Conservation (phyloP, 345 rosid species). For the Clausena lansium region DNA sequence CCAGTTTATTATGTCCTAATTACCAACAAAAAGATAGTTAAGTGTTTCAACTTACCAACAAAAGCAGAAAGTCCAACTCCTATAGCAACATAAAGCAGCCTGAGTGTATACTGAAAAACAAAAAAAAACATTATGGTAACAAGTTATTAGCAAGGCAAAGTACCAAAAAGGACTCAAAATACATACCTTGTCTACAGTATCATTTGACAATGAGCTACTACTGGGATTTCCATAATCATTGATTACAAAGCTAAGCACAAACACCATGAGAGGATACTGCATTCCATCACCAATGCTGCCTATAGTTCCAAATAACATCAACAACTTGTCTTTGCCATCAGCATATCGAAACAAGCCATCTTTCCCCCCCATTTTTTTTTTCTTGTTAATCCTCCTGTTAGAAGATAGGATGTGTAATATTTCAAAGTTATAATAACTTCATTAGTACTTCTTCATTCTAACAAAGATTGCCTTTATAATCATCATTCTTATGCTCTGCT, state of each 20-base stretch:
- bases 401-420: background rate
- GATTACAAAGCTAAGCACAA: slow-evolving; percentile 56
- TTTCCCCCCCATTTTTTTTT: slow-evolving; percentile 38
- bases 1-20: background rate
- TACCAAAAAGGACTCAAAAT: background rate
- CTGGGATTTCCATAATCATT: slow-evolving; percentile 49
- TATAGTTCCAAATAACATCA: slow-evolving; percentile 58
- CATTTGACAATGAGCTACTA: slow-evolving; percentile 21
- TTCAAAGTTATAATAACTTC: background rate
- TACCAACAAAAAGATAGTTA: background rate
- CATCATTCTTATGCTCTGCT: background rate
- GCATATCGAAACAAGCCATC: slow-evolving; percentile 56
- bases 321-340: slow-evolving; percentile 47
- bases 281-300: slow-evolving; percentile 78
- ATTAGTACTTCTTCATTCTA: slow-evolving; percentile 13
- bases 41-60: slow-evolving; percentile 42
- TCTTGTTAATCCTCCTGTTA: background rate
- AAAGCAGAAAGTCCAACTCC: slow-evolving; percentile 57
- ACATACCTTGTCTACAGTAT: slow-evolving; percentile 49
- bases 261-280: slow-evolving; percentile 57
- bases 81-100: slow-evolving; percentile 60
- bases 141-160: background rate
- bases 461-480: slow-evolving; percentile 16
- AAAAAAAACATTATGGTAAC: slow-evolving; percentile 22
- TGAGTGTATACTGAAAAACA: slow-evolving; percentile 47